Base-by-base conservation (phyloP, 306 rosid species). In the Myrica gale region DNA sequence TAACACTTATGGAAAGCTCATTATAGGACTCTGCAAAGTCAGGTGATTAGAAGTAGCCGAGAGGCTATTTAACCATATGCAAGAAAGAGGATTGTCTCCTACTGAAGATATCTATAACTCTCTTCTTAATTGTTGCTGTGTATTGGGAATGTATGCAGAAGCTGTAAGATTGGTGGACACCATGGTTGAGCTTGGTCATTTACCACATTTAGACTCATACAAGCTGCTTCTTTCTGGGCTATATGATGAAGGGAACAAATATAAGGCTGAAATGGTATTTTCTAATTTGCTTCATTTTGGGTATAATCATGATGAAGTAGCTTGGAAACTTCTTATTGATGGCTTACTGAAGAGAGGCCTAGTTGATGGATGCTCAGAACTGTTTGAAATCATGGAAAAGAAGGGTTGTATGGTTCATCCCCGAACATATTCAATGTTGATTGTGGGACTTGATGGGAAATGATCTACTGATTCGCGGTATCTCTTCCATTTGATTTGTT, bases 251-350 rank as follows among this genome's bases (percentile, higher is more conserved):
- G 90, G 84, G 62, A 74, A 78, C 52, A 63, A 71, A 43, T 92
- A 85, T 81, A 89, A 86, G 84, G 98, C 97, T 50, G 82, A 87
- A 78, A 74, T 81, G 43, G 75, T 84, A 57, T 93, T 93, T 69
- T n/a, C 43, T 67, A 83, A 68, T 68, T 69, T 93, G 78, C 85
- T 93, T 57, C 19, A 32, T 23, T 77, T 86, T 73, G 89, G 83
- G 68, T 91, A 93, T 84, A 91, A 89, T 83, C 58, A 77, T 2
- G 90, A 93, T 82, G 98, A 93, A 69, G 87, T 93, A 41, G 93
- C 89, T 85, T 91, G 97, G 97, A 91, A 88, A 83, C 79, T 93
- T 82, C 89, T 91, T 53, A 86, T 93, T 72, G 93, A 93, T 55
- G 98, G 98, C 76, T 84, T 93, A 73, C 85, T 84, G 73, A 84